Evolutionary conservation across 208 protist species (phyloP).

Genomic region (Trypanosoma cruzi): DNA sequence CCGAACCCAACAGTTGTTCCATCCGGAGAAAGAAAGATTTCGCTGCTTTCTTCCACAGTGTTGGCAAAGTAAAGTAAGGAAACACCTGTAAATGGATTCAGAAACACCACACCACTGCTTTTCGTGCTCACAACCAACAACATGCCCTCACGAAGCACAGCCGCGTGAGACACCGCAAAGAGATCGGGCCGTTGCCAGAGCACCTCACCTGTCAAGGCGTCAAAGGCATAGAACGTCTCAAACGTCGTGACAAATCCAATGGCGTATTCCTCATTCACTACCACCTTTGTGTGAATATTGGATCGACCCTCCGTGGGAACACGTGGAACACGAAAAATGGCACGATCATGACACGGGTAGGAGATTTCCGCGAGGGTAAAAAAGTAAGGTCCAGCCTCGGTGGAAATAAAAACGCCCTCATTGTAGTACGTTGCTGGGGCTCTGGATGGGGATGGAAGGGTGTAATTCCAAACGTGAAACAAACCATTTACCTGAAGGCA

Average conservation of each 20-base stretch:
- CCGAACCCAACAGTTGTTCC: constrained; percentile 10
- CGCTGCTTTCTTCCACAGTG: not conserved
- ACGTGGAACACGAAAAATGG: constrained; percentile 2
- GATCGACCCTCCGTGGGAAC: not conserved
- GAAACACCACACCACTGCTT: constrained; percentile 3
- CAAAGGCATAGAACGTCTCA: constrained; percentile 25
- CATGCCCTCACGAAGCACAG: constrained; percentile 15
- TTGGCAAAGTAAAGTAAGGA: constrained; percentile 14
- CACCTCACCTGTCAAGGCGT: constrained; percentile 11
- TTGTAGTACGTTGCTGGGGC: constrained; percentile 30
- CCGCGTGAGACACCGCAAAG: not conserved
- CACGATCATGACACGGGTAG: constrained; percentile 27
- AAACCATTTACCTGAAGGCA: constrained; percentile 17
- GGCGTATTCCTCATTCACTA: constrained; percentile 20
- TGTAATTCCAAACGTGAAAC: constrained; percentile 22
- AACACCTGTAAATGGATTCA: constrained; percentile 27
- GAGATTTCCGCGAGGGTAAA: constrained; percentile 16
- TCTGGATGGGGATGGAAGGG: constrained; percentile 1
- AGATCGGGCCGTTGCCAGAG: constrained; percentile 23
- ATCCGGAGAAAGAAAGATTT: constrained; percentile 5
- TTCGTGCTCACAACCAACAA: constrained; percentile 5
- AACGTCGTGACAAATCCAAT: constrained; percentile 27
- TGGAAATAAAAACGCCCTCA: constrained; percentile 25
- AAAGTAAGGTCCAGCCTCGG: not conserved
- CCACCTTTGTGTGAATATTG: constrained; percentile 12